phyloP scores from a whole-genome alignment of 495 filamentous ascomycete species.

The Wilcoxina mikolae region DNA sequence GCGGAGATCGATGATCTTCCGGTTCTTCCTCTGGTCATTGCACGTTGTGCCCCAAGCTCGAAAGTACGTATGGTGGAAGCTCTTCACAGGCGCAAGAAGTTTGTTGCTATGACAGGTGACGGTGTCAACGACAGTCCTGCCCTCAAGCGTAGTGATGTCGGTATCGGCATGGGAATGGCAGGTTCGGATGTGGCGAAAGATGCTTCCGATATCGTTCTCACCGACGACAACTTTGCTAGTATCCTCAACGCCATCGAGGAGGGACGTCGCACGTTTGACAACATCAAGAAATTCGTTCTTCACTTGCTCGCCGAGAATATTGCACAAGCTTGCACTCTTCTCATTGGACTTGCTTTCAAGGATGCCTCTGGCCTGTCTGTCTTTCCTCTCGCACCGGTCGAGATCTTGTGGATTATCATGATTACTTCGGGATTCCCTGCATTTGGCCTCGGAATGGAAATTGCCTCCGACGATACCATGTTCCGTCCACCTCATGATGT shows the following conservation, averaged over 20 bases:
- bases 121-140: conserved; percentile 70
- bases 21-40: conserved; percentile 51
- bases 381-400: conserved; percentile 56
- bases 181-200: conserved; percentile 66
- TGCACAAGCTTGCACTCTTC: conserved; percentile 50
- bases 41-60: conserved; percentile 52
- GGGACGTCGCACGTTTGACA: conserved; percentile 58
- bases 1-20: conserved; percentile 46
- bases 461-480: conserved; percentile 52
- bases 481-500: conserved; percentile 47
- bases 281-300: conserved; percentile 64
- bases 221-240: conserved; percentile 63
- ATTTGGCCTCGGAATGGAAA: conserved; percentile 61
- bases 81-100: conserved; percentile 48
- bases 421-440: conserved; percentile 57
- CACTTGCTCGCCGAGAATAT: conserved; percentile 62
- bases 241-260: conserved; percentile 62
- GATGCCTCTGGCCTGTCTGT: conserved; percentile 48
- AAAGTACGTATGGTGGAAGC: conserved; percentile 60
- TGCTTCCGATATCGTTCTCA: conserved; percentile 62
- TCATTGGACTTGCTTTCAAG: conserved; percentile 60
- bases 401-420: conserved; percentile 71
- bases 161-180: conserved; percentile 62
- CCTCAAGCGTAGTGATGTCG: conserved; percentile 57
- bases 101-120: conserved; percentile 61